These are phyloP conservation scores for Phytopythium helicoides DNA, from an alignment of 352 stramenopile species.

Conservation along the genomic window DNA sequence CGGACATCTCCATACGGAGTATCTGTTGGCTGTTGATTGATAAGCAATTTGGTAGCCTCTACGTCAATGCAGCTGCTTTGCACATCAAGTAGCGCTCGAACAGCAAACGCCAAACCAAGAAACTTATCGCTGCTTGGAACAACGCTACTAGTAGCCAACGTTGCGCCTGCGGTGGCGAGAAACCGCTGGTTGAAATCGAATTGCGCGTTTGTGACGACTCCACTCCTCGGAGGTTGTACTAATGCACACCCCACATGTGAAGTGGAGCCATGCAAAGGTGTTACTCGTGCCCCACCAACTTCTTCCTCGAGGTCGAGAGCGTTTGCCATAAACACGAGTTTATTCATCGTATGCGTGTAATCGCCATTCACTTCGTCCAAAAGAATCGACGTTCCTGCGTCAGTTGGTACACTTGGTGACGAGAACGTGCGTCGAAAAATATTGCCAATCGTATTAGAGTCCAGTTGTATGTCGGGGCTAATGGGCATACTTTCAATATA, in stretches of 20 bases:
- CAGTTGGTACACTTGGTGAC: conserved; percentile 43
- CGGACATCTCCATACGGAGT: conserved; percentile 30
- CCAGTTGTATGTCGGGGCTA: conserved; percentile 57
- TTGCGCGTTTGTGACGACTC: conserved; percentile 41
- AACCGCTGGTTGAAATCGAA: conserved; percentile 81
- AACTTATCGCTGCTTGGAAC: conserved; percentile 44
- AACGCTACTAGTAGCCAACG: neutral
- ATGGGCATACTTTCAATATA: conserved; percentile 82
- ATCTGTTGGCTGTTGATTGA: conserved; percentile 67
- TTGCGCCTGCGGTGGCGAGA: conserved; percentile 28
- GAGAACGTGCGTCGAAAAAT: conserved; percentile 73
- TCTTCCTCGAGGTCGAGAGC: conserved; percentile 55
- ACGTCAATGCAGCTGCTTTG: conserved; percentile 67
- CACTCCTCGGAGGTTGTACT: conserved; percentile 14
- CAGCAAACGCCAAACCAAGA: conserved; percentile 64
- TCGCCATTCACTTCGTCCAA: conserved; percentile 90
- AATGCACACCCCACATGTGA: neutral
- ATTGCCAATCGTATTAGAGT: conserved; percentile 63
- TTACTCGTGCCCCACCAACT: conserved; percentile 52
- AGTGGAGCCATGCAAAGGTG: conserved; percentile 6
- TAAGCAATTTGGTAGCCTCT: conserved; percentile 50
- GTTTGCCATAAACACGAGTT: conserved; percentile 86
- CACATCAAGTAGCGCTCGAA: conserved; percentile 74
- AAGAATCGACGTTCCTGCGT: conserved; percentile 58
- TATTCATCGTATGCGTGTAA: conserved; percentile 94